phyloP scores from a whole-genome alignment of 208 protist species.

The Acanthamoeba lenticulata region DNA sequence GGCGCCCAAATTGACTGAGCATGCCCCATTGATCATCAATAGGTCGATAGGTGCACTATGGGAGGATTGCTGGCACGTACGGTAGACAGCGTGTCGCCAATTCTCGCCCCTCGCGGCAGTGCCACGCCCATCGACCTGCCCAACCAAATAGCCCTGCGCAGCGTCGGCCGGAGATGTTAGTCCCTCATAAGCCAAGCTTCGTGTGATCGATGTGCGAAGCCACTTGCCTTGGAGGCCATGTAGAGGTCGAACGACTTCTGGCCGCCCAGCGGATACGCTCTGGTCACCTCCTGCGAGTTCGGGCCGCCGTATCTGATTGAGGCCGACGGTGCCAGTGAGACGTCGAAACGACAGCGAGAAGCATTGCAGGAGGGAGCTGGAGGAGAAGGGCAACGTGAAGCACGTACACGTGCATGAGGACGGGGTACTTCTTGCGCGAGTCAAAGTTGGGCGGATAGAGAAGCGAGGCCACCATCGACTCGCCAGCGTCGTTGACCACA shows the following conservation, averaged over 20 bases:
- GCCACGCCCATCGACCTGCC: not conserved
- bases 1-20: not conserved
- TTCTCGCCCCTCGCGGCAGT: conserved; percentile 2
- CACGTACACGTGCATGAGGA: not conserved
- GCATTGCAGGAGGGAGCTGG: too few species aligned
- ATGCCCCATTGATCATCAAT: not conserved
- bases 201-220: not conserved
- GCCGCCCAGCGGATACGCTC: not conserved
- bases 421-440: not conserved
- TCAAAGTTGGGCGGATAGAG: conserved; percentile 20
- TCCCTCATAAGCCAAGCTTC: too few species aligned
- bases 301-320: not conserved
- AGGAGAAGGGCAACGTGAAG: not conserved
- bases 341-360: too few species aligned
- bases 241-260: not conserved
- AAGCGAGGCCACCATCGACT: not conserved
- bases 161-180: too few species aligned
- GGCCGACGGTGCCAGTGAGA: too few species aligned
- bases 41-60: not conserved
- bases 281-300: not conserved
- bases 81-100: not conserved
- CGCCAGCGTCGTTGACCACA: not conserved
- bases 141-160: not conserved
- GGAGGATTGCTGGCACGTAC: not conserved
- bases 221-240: not conserved